Evolutionary conservation across 164 flowering plant genomes (phyloP), one percentile per base, ranked within the genome.

Genomic region (Stephania japonica): DNA sequence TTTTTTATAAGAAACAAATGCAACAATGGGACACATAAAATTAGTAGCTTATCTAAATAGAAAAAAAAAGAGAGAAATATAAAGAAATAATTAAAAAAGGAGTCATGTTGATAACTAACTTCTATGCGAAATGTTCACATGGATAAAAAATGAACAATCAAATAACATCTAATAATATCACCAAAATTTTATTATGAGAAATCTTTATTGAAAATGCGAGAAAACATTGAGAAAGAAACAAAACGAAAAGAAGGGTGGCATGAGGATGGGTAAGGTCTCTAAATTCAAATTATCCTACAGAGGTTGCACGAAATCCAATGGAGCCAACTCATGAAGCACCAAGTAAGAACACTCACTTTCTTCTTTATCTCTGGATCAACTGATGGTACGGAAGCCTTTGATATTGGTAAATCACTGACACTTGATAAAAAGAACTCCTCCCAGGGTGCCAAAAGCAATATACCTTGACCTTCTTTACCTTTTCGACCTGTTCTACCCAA

Each of bases 401-500:
- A 32, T n/a, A 93, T 80, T 5, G 99, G 98, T 80, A 96, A 84
- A 75, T 90, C 94, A 76, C 81, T 88, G 71, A 91, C 50, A 18
- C 81, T 78, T 27, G 95, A 87, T 72, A 91, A 79, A 77, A 96
- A 96, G 89, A 79, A 90, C 64, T 96, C 97, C 82, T 96, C 99
- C 98, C 98, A 96, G 0, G 99, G 97, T 25, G 98, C 90, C 63
- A 96, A 80, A 78, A 96, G 49, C 81, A 96, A 82, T 76, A 96
- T 83, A 44, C 99, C 99, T 76, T 88, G 81, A 65, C 99, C 99
- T 86, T 93, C 95, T 86, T 96, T 96, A 25, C 98, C 99, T 78
- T 89, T 96, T 19, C 99, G 88, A 8, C 99, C 99, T 6, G 99
- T 96, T 83, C 98, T 88, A 70, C 99, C 99, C 65, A 96, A 92